These are phyloP conservation scores for Trichoderma guizhouense DNA, from an alignment of 2,329 filamentous ascomycete species.

Conservation along the genomic window DNA sequence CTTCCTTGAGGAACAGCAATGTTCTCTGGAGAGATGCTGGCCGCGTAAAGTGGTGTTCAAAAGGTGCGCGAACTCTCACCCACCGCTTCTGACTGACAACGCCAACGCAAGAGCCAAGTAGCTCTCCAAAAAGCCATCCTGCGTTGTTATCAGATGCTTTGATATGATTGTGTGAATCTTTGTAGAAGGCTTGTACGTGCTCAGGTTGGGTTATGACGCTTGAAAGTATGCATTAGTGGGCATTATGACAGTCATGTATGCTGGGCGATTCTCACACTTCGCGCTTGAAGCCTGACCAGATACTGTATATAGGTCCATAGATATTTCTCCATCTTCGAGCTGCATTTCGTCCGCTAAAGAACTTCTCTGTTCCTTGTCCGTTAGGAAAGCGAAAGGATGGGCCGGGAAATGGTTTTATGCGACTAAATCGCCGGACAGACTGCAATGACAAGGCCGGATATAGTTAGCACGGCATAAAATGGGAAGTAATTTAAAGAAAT, in stretches of 20 bases:
- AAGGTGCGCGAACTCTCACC: constrained; percentile 8
- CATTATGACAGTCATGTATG: not conserved
- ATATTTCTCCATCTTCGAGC: not conserved
- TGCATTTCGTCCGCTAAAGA: constrained; percentile 5
- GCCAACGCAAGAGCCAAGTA: constrained; percentile 16
- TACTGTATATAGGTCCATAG: constrained; percentile 10
- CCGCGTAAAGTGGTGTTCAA: constrained; percentile 14
- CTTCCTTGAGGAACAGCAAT: not conserved
- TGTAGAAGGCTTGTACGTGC: constrained; percentile 10
- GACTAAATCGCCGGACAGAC: not conserved
- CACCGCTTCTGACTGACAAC: constrained; percentile 9
- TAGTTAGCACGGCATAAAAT: too few relatives aligned
- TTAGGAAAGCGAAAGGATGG: constrained; percentile 11
- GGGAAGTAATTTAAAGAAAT: too few relatives aligned
- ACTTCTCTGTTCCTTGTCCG: constrained; percentile 18
- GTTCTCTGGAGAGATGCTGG: not conserved
- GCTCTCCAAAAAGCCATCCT: constrained; percentile 13
- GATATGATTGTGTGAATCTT: constrained; percentile 14
- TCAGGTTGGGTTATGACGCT: constrained; percentile 14
- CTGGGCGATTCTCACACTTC: constrained; percentile 13
- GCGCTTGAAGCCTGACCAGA: constrained; percentile 16
- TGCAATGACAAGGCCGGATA: not conserved
- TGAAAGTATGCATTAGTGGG: not conserved
- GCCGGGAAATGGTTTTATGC: not conserved
- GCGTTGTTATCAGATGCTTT: constrained; percentile 15